Conservation (phyloP, 768 basidiomycete genomes). For the Gelatoporia subvermispora region DNA sequence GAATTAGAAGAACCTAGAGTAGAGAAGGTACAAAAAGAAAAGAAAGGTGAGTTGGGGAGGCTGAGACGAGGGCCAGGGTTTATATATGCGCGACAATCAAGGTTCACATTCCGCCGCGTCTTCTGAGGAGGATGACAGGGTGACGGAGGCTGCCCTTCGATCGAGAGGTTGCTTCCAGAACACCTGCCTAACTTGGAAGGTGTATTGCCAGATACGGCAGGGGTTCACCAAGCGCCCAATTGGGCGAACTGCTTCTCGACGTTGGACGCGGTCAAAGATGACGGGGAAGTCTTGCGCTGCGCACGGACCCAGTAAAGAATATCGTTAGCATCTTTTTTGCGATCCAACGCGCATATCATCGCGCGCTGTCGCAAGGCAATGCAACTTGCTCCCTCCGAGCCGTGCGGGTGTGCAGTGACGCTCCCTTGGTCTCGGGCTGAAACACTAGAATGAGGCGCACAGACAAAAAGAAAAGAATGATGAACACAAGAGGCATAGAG, state of each 20-base stretch:
- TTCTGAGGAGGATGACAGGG: conserved; percentile 13
- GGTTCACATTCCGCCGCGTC: conserved; percentile 22
- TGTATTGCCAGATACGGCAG: neutral
- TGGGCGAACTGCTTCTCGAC: no score
- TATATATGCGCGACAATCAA: conserved; percentile 13
- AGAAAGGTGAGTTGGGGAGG: conserved; percentile 11
- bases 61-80: neutral
- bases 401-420: conserved; percentile 41
- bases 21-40: conserved; percentile 15
- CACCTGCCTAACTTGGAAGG: conserved; percentile 6
- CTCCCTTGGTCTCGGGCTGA: conserved; percentile 42
- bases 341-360: no score
- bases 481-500: conserved; percentile 40
- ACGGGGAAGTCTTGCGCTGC: no score
- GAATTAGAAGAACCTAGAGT: conserved; percentile 23
- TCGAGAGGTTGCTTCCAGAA: conserved; percentile 6
- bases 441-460: conserved; percentile 34
- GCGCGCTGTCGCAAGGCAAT: no score
- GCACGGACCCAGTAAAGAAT: no score
- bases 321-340: no score
- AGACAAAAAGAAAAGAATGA: conserved; percentile 34
- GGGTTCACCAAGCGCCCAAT: no score
- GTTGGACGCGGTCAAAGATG: no score
- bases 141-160: conserved; percentile 5
- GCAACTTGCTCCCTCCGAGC: no score